phyloP scores from a whole-genome alignment of 176 grass and related monocot species.

The Thalia dealbata region DNA sequence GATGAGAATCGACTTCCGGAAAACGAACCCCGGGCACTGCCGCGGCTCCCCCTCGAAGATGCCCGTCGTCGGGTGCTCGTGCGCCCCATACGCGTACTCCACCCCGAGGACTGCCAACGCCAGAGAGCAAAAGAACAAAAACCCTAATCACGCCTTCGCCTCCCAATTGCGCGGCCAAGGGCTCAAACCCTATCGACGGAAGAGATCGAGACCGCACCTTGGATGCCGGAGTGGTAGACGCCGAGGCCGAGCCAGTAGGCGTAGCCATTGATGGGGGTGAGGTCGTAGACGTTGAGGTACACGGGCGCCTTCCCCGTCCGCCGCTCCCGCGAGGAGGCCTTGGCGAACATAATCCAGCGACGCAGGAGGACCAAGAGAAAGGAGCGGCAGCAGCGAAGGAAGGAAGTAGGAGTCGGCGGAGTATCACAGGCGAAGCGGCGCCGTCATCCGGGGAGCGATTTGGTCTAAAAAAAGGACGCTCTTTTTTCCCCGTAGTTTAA shows the following conservation, averaged over 20 bases:
- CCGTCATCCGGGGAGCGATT: not conserved
- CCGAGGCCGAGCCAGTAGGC: constrained; percentile 12
- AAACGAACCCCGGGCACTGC: constrained; percentile 5
- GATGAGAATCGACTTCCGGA: constrained; percentile 1
- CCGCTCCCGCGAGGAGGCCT: not conserved
- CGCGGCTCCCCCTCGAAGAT: constrained; percentile 6
- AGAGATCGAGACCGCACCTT: not conserved
- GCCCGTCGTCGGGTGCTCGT: constrained; percentile 4
- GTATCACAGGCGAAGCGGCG: not conserved
- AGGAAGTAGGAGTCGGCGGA: not conserved
- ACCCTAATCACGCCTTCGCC: constrained; percentile 4
- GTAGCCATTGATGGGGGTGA: constrained; percentile 9
- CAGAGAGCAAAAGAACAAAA: not conserved
- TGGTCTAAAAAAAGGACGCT: not conserved
- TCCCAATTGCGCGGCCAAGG: too few species aligned
- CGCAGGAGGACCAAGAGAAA: not conserved
- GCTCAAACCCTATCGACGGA: not conserved
- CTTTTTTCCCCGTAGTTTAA: not conserved
- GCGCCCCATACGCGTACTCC: constrained; percentile 13
- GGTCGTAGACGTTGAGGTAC: constrained; percentile 10
- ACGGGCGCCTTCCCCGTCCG: not conserved
- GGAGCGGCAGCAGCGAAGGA: not conserved
- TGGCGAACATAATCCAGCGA: not conserved
- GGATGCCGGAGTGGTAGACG: constrained; percentile 8
- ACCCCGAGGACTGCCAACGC: not conserved